Evolutionary conservation across 768 basidiomycete species (phyloP).

Genomic region (Leccinum imitatum): DNA sequence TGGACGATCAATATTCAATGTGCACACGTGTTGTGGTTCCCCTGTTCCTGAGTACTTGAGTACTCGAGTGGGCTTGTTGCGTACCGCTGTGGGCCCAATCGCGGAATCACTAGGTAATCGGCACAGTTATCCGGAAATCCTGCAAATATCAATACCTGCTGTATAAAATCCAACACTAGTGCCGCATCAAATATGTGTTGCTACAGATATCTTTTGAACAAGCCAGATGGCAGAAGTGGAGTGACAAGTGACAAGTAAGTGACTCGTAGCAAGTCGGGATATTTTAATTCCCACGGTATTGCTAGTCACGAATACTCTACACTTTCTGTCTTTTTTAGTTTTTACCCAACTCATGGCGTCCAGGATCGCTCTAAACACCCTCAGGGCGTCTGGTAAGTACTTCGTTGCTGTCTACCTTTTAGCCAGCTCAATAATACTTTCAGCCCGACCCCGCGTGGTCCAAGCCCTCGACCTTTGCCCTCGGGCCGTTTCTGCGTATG

Average conservation of each 20-base stretch:
- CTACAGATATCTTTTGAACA: no score
- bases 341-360: slow-evolving; percentile 51
- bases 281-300: slow-evolving; percentile 32
- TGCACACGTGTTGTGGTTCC: neutral
- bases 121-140: no score
- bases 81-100: neutral
- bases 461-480: slow-evolving; percentile 28
- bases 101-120: no score
- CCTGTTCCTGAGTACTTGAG: neutral
- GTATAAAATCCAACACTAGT: no score
- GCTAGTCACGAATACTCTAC: slow-evolving; percentile 10
- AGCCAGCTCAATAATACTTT: neutral
- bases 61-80: neutral
- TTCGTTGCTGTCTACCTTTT: neutral
- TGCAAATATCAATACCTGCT: no score
- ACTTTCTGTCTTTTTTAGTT: slow-evolving; percentile 3
- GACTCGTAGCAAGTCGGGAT: slow-evolving; percentile 31
- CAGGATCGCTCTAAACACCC: slow-evolving; percentile 65
- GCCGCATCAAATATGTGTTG: no score
- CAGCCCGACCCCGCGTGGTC: slow-evolving; percentile 57
- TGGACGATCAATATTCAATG: neutral
- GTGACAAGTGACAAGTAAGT: neutral
- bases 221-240: no score
- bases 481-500: slow-evolving; percentile 49
- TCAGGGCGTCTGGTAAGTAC: slow-evolving; percentile 58